These are phyloP conservation scores for Fraxinus pennsylvanica DNA, from an alignment of 257 asterid genomes.

Conservation along the genomic window DNA sequence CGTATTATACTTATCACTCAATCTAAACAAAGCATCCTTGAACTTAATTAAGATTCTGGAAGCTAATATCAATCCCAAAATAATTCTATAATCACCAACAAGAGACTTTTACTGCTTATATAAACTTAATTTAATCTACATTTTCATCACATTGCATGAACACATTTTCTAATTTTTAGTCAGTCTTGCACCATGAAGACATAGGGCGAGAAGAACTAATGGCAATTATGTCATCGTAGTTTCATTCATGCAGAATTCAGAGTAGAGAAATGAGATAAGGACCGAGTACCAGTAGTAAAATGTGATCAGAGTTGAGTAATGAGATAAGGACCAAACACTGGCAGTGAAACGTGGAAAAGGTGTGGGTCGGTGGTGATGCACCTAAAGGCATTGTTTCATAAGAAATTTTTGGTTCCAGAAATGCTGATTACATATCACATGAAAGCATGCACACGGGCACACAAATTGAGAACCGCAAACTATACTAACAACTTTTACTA, in stretches of 20 bases:
- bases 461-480: neutral
- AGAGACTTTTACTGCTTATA: neutral
- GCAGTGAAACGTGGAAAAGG: neutral
- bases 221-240: neutral
- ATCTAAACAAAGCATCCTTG: neutral
- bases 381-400: neutral
- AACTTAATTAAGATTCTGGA: neutral
- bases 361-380: neutral
- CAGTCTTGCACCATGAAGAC: neutral
- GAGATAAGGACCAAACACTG: neutral
- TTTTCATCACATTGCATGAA: neutral
- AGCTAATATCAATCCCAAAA: neutral
- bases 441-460: neutral
- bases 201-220: neutral
- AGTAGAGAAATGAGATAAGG: neutral
- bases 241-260: neutral
- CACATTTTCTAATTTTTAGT: neutral
- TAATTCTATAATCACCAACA: neutral
- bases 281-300: neutral
- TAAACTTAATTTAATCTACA: neutral
- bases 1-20: neutral
- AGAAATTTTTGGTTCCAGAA: neutral
- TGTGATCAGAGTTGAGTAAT: neutral
- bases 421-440: neutral
- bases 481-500: neutral